A percentile compares a stretch with the other conserved stretches of the same genome.
Evolutionary conservation across 768 basidiomycete genomes (phyloP).

Genomic region (Mycena maculata): DNA sequence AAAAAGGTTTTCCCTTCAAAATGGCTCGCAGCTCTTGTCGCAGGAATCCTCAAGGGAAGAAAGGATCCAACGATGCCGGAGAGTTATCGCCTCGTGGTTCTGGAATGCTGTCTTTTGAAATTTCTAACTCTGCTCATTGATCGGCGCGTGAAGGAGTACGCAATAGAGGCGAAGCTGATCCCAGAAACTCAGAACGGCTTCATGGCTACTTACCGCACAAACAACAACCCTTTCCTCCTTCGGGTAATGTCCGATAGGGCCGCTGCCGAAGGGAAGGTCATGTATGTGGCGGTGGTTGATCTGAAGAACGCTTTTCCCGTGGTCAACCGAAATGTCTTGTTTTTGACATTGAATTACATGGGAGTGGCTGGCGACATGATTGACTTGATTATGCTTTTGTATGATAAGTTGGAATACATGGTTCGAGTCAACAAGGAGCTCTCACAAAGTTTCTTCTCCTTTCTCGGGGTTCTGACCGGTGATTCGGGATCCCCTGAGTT

Average conservation of each 20-base stretch:
- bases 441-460: slow-evolving; percentile 32
- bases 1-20: not conserved
- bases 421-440: not conserved
- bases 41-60: no score
- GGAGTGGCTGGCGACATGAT: no score
- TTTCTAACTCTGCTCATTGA: slow-evolving; percentile 38
- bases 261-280: slow-evolving; percentile 12
- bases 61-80: no score
- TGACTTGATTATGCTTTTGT: no score
- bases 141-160: slow-evolving; percentile 31
- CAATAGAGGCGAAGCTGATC: slow-evolving; percentile 28
- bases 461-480: slow-evolving; percentile 40
- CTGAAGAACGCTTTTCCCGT: no score
- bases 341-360: not conserved
- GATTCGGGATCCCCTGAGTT: slow-evolving; percentile 42
- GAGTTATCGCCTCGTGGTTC: slow-evolving; percentile 24
- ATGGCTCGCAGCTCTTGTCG: not conserved
- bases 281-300: not conserved
- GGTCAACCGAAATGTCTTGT: slow-evolving; percentile 1
- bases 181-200: slow-evolving; percentile 45
- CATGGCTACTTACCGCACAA: slow-evolving; percentile 35
- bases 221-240: slow-evolving; percentile 43
- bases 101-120: slow-evolving; percentile 37
- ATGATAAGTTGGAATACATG: not conserved
- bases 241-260: slow-evolving; percentile 37